Evolutionary conservation across 768 basidiomycete species (phyloP).

Genomic region (Macrolepiota fuliginosa): DNA sequence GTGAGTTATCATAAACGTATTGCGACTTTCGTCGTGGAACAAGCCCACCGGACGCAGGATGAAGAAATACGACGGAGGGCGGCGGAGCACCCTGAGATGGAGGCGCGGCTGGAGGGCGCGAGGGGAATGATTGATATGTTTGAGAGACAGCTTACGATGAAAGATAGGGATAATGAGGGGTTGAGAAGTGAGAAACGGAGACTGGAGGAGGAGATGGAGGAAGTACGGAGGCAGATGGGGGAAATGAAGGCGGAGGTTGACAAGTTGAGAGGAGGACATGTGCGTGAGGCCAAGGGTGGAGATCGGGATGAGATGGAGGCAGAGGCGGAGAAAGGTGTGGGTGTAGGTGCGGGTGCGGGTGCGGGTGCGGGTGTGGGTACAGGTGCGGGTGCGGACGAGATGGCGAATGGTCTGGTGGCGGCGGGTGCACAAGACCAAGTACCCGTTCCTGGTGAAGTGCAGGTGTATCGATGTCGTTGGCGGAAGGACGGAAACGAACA

Average conservation of each 20-base stretch:
- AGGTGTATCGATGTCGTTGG: conserved; percentile 46
- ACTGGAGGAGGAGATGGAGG: conserved; percentile 16
- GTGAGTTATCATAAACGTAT: conserved; percentile 43
- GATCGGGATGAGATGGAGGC: conserved; percentile 23
- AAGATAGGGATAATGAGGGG: conserved; percentile 13
- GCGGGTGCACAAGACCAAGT: background rate
- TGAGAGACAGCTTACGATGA: conserved; percentile 1
- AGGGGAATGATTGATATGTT: conserved; percentile 7
- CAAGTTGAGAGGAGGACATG: conserved; percentile 22
- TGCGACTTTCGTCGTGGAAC: conserved; percentile 50
- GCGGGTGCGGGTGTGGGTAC: too few relatives aligned
- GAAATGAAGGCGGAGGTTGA: conserved; percentile 17
- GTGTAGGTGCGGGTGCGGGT: too few relatives aligned
- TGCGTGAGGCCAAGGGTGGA: conserved; percentile 19
- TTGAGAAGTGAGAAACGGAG: conserved; percentile 2
- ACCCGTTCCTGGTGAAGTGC: conserved; percentile 20
- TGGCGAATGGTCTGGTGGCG: conserved; percentile 17
- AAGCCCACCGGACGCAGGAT: conserved; percentile 57
- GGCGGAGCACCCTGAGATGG: conserved; percentile 55
- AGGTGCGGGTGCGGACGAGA: too few relatives aligned
- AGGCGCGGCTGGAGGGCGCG: conserved; percentile 17
- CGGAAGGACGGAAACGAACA: conserved; percentile 23
- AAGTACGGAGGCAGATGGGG: conserved; percentile 12
- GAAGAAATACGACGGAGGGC: conserved; percentile 53
- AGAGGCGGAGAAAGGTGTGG: conserved; percentile 19